A percentile compares a stretch with the other conserved stretches of the same genome.
Evolutionary conservation across 495 filamentous ascomycete species (phyloP).

Genomic region (Tuber umbilicatum): DNA sequence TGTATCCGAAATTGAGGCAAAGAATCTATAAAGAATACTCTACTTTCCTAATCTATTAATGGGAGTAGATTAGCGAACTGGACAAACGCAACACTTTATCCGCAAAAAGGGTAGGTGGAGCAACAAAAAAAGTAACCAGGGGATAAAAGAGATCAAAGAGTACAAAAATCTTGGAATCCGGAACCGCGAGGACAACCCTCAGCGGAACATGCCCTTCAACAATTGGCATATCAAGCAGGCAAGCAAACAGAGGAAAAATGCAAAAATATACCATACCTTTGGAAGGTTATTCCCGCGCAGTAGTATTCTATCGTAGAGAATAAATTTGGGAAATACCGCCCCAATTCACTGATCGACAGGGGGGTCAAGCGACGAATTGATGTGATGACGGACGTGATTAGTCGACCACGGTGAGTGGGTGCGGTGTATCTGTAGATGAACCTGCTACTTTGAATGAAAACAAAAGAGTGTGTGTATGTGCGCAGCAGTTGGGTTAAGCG

Average conservation of each 20-base stretch:
- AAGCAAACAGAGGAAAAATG: background rate
- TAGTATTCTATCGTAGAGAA: background rate
- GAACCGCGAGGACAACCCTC: conserved; percentile 8
- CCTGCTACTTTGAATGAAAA: background rate
- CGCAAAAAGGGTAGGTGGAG: conserved; percentile 10
- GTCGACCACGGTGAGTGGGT: background rate
- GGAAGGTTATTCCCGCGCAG: background rate
- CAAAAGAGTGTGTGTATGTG: conserved; percentile 1
- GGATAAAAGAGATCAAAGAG: conserved; percentile 9
- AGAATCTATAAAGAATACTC: conserved; percentile 27
- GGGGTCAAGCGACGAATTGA: background rate
- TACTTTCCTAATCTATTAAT: conserved; percentile 32
- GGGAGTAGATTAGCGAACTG: conserved; percentile 9
- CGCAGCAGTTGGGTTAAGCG: background rate
- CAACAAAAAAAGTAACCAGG: conserved; percentile 16
- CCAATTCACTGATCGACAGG: background rate
- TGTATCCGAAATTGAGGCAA: conserved; percentile 15
- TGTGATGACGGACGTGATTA: background rate
- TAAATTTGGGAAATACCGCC: background rate
- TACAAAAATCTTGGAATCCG: conserved; percentile 24
- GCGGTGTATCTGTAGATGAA: background rate
- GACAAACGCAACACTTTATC: background rate
- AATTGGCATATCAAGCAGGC: conserved; percentile 20
- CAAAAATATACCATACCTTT: background rate
- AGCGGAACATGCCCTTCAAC: conserved; percentile 15